Percentiles rank a stretch among this genome's conserved stretches.
Evolutionary conservation across 148 eudicot species (phyloP).

Genomic region (Persicaria maculosa): DNA sequence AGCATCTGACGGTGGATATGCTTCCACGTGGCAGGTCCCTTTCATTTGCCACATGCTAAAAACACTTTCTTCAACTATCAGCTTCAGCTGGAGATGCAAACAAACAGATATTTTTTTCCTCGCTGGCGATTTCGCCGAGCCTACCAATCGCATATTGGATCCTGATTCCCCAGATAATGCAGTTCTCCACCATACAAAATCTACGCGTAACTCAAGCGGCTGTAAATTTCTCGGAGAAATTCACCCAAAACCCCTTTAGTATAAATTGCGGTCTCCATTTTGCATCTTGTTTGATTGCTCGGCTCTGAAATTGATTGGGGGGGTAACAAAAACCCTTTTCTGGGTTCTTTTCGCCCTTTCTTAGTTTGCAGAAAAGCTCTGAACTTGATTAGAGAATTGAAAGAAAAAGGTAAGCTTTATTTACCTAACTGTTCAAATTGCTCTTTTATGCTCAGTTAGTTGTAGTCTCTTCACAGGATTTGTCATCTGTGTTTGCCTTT

Average conservation of each 20-base stretch:
- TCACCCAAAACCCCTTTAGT: background rate
- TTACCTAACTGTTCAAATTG: background rate
- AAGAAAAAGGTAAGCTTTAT: background rate
- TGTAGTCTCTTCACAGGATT: background rate
- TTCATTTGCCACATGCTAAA: background rate
- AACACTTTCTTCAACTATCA: background rate
- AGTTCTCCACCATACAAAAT: constrained; percentile 8
- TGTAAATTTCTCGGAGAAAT: background rate
- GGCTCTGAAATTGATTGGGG: background rate
- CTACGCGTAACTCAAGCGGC: background rate
- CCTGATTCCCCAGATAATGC: background rate
- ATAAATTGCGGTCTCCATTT: constrained; percentile 1
- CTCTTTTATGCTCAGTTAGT: background rate
- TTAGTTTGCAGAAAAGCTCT: background rate
- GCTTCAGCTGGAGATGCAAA: background rate
- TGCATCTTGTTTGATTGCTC: background rate
- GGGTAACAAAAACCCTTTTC: background rate
- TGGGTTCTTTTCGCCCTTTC: background rate
- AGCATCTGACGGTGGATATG: constrained; percentile 1
- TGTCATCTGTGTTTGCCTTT: background rate
- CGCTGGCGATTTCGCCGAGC: background rate
- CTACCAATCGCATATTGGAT: background rate
- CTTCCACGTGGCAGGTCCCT: background rate
- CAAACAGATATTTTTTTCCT: background rate
- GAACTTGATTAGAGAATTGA: background rate